Evolutionary conservation across 257 asterid genomes (phyloP), one percentile per base, ranked within the genome.

Genomic region (Capsicum rhomboideum): DNA sequence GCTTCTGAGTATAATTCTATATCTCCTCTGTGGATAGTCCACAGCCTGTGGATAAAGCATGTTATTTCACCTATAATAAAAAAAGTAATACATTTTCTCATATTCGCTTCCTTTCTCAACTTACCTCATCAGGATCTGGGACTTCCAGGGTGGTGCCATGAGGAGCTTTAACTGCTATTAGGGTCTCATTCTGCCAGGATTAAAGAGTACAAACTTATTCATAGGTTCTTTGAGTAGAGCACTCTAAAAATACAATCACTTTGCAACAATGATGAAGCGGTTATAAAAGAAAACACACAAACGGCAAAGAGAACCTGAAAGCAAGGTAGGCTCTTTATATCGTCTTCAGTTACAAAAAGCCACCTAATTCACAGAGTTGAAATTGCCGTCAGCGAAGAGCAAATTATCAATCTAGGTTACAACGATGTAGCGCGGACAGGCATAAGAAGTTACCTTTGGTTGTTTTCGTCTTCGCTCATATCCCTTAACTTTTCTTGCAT

Each of bases 101-200:
- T 20, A 85, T 23, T 85, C 72, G 83, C 78, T 84, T 68, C 53
- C 75, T 61, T 59, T 78, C 82, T 67, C 83, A 63, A 63, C 59
- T 23, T 89, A 93, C 98, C 98, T 96, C 99, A 81, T 96, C 97
- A 78, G 98, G 98, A 85, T 96, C 98, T 82, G 99, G 98, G 87
- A 96, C 99, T 90, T 96, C 99, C 37, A 96, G 92, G 82, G 99
- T 94, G 49, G 98, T 94, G 26, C 98, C 99, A 84, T 96, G 99
- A n/a, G 98, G 98, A 72, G 99, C 99, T 93, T 96, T 96, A 87
- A 94, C 88, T 58, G 97, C 95, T 85, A 93, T 91, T 58, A 96
- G 89, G 82, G 99, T 96, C 91, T 94, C 93, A 88, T 93, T 96
- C 99, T 96, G 92, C 87, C 82, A 82, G 10, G 59, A 54, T 80